These are phyloP conservation scores for Vitis hybrid DNA, from an alignment of 177 flowering plant genomes.

Conservation along the genomic window DNA sequence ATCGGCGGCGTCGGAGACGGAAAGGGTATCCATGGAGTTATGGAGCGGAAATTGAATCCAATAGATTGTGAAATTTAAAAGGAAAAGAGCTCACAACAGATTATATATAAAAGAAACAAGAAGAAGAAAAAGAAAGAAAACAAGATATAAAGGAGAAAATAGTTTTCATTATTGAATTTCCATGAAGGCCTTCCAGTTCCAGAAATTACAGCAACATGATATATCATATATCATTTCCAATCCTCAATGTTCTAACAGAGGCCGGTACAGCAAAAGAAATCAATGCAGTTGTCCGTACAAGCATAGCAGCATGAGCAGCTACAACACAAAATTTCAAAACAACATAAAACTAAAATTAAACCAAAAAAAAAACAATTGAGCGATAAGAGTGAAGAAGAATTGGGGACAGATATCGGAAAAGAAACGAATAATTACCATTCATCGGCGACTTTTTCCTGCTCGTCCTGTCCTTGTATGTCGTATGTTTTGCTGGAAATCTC, in stretches of 20 bases:
- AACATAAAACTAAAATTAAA: background rate
- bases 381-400: background rate
- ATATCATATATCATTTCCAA: too few relatives aligned
- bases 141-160: too few relatives aligned
- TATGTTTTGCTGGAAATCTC: slow-evolving; percentile 21
- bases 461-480: slow-evolving; percentile 28
- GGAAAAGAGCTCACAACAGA: too few relatives aligned
- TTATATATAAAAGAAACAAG: too few relatives aligned
- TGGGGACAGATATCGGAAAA: background rate
- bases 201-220: too few relatives aligned
- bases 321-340: slow-evolving; percentile 17
- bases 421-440: slow-evolving; percentile 38
- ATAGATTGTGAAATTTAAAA: too few relatives aligned
- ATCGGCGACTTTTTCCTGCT: slow-evolving; percentile 35
- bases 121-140: too few relatives aligned
- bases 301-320: slow-evolving; percentile 70
- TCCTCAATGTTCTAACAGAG: slow-evolving; percentile 18
- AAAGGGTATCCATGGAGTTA: too few relatives aligned
- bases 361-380: background rate
- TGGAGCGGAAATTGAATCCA: too few relatives aligned
- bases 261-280: slow-evolving; percentile 43
- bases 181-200: too few relatives aligned
- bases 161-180: too few relatives aligned
- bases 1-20: too few relatives aligned
- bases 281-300: slow-evolving; percentile 40